These are phyloP conservation scores for Penicillium taxi DNA, from an alignment of 495 filamentous ascomycete genomes.

Conservation along the genomic window DNA sequence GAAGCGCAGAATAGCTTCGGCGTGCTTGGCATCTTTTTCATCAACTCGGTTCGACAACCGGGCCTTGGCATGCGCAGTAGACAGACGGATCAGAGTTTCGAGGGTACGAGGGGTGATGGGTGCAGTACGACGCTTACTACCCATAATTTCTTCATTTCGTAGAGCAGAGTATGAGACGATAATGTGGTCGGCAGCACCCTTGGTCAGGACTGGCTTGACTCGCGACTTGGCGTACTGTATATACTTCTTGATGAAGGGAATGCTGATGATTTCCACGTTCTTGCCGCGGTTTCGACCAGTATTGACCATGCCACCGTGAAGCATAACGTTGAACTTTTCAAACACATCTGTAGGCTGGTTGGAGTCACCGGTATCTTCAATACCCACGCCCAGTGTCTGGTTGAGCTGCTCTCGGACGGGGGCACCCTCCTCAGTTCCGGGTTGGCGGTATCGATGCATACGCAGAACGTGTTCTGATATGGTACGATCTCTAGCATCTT, in stretches of 20 bases:
- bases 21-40: slow-evolving; percentile 78
- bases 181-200: slow-evolving; percentile 88
- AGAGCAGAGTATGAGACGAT: slow-evolving; percentile 87
- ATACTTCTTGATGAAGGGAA: slow-evolving; percentile 99
- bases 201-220: slow-evolving; percentile 85
- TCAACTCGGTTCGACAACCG: slow-evolving; percentile 89
- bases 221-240: slow-evolving; percentile 95
- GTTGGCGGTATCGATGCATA: slow-evolving; percentile 94
- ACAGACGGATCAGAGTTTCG: slow-evolving; percentile 93
- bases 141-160: slow-evolving; percentile 91
- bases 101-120: slow-evolving; percentile 96
- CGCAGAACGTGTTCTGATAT: slow-evolving; percentile 95
- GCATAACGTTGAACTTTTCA: slow-evolving; percentile 93
- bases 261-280: slow-evolving; percentile 85
- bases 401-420: slow-evolving; percentile 83
- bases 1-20: slow-evolving; percentile 86
- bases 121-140: slow-evolving; percentile 84
- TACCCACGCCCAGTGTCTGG: slow-evolving; percentile 82
- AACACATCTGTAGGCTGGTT: slow-evolving; percentile 78
- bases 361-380: slow-evolving; percentile 66
- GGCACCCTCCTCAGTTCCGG: slow-evolving; percentile 89
- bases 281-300: slow-evolving; percentile 63
- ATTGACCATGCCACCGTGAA: slow-evolving; percentile 83
- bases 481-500: slow-evolving; percentile 81
- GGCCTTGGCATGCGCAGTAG: slow-evolving; percentile 93